Percentiles rank a stretch among this genome's conserved stretches.
These are phyloP conservation scores for Hymenoscyphus occultus DNA, from an alignment of 2,329 filamentous ascomycete genomes.

Conservation along the genomic window DNA sequence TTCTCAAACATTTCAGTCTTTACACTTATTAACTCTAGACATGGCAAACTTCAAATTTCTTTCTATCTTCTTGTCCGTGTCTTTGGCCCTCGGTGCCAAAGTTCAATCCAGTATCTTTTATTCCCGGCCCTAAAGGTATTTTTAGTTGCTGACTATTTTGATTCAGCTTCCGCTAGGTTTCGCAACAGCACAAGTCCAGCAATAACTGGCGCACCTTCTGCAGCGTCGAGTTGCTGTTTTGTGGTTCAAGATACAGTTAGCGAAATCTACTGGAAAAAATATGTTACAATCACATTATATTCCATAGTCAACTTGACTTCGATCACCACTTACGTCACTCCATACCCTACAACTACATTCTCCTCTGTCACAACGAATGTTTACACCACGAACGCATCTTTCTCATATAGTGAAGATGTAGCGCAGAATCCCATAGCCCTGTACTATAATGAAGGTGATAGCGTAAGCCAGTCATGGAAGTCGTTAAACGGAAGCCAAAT, in stretches of 20 bases:
- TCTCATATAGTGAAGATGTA: conserved; percentile 1
- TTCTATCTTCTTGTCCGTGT: neutral
- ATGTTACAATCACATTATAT: conserved; percentile 2
- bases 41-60: neutral
- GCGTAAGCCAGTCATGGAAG: neutral
- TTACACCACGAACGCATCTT: conserved; percentile 14
- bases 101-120: neutral
- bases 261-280: conserved; percentile 14
- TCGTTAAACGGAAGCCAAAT: conserved; percentile 11
- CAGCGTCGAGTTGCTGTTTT: conserved; percentile 16
- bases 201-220: neutral
- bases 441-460: conserved; percentile 10
- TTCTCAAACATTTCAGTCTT: neutral
- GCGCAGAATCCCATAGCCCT: conserved; percentile 13
- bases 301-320: conserved; percentile 13
- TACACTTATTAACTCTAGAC: neutral
- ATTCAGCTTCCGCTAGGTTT: neutral
- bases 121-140: neutral
- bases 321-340: conserved; percentile 18
- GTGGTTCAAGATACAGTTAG: conserved; percentile 19
- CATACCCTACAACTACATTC: conserved; percentile 15
- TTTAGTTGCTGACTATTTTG: neutral
- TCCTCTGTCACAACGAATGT: conserved; percentile 15
- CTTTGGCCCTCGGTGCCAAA: neutral
- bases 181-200: neutral